These are phyloP conservation scores for Pholiota conissans DNA, from an alignment of 768 basidiomycete species.

Conservation along the genomic window DNA sequence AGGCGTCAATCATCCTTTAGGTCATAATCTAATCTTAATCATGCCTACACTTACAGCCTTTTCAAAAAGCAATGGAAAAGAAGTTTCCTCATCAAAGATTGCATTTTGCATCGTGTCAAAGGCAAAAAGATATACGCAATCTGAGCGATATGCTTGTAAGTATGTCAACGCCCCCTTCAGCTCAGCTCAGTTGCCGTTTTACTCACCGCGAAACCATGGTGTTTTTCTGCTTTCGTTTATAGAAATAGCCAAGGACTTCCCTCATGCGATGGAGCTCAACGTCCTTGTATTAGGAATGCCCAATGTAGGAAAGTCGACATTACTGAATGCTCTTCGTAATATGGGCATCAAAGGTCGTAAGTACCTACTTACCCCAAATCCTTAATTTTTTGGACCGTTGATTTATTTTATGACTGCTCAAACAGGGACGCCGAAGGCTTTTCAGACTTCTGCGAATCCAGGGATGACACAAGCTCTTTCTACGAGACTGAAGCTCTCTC, in stretches of 20 bases:
- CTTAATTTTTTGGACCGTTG: conserved; percentile 8
- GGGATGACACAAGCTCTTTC: conserved; percentile 90
- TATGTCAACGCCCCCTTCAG: conserved; percentile 47
- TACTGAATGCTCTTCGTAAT: conserved; percentile 86
- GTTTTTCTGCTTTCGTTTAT: neutral
- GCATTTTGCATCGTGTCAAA: conserved; percentile 74
- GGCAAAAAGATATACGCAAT: conserved; percentile 60
- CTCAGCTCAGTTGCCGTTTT: conserved; percentile 8
- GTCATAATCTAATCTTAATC: conserved; percentile 11
- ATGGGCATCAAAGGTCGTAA: conserved; percentile 86
- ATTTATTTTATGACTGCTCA: conserved; percentile 1
- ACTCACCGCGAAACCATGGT: conserved; percentile 1
- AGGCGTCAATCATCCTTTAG: conserved; percentile 20
- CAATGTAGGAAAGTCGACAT: conserved; percentile 95
- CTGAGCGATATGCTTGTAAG: conserved; percentile 71
- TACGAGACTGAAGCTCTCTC: conserved; percentile 81
- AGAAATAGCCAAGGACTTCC: conserved; percentile 73
- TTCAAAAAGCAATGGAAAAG: conserved; percentile 66
- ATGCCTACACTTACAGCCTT: conserved; percentile 51
- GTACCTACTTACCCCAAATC: conserved; percentile 27
- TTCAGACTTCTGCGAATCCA: conserved; percentile 85
- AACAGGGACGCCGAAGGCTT: conserved; percentile 80
- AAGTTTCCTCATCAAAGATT: conserved; percentile 71
- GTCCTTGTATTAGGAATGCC: conserved; percentile 98
- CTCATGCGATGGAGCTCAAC: conserved; percentile 75